Conservation (phyloP, 257 asterid species). For the Forsythia viridissima region DNA sequence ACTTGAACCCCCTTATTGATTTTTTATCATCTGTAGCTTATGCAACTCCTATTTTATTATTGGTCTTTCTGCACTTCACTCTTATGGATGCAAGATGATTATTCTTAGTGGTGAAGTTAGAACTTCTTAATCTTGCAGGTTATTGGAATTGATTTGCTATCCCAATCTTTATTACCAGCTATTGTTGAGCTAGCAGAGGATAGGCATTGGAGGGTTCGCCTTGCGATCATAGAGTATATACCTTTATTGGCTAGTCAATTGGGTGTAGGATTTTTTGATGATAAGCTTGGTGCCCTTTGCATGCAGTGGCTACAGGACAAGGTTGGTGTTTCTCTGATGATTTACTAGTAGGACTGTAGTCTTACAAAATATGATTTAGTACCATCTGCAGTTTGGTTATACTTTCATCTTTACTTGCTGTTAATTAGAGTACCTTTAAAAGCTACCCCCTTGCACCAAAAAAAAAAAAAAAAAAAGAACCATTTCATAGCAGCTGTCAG, state of each 20-base stretch:
- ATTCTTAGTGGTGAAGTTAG: background rate
- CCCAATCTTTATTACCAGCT: slow-evolving; percentile 81
- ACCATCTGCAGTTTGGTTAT: background rate
- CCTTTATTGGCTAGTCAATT: slow-evolving; percentile 81
- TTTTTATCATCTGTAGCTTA: background rate
- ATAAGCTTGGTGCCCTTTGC: slow-evolving; percentile 85
- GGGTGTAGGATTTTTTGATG: slow-evolving; percentile 82
- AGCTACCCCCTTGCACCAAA: background rate
- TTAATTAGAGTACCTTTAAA: slow-evolving; percentile 5
- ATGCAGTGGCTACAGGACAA: slow-evolving; percentile 91
- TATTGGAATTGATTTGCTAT: slow-evolving; percentile 74
- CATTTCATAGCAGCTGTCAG: background rate
- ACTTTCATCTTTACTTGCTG: slow-evolving; percentile 7
- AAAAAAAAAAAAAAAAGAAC: background rate
- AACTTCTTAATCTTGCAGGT: slow-evolving; percentile 43
- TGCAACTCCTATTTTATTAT: background rate
- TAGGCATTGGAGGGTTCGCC: slow-evolving; percentile 89
- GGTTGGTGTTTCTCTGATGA: slow-evolving; percentile 39
- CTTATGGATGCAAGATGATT: background rate
- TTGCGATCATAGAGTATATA: slow-evolving; percentile 80
- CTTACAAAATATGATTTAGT: background rate
- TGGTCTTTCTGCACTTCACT: background rate
- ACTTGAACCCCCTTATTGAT: background rate
- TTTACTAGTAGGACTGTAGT: slow-evolving; percentile 3
- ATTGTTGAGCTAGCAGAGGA: slow-evolving; percentile 90